Evolutionary conservation across 2,329 filamentous ascomycete genomes (phyloP).

Genomic region (Alternaria brassicae): DNA sequence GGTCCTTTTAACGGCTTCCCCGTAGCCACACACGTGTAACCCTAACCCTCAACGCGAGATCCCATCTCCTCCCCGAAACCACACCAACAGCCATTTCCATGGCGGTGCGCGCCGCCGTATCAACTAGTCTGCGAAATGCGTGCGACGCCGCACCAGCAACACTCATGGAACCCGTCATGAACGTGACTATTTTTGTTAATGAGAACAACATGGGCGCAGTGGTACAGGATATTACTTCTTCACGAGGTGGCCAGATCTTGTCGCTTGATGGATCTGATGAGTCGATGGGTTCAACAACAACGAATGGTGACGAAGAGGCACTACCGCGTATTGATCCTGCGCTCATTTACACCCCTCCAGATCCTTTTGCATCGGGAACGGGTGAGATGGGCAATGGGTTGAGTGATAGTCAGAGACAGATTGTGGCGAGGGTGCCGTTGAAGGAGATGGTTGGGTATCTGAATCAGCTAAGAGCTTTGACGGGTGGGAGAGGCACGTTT

Average conservation of each 20-base stretch:
- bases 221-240: constrained; percentile 79
- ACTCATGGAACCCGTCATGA: constrained; percentile 94
- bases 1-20: constrained; percentile 83
- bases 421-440: constrained; percentile 86
- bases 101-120: constrained; percentile 68
- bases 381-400: constrained; percentile 26
- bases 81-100: constrained; percentile 72
- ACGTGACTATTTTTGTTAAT: constrained; percentile 83
- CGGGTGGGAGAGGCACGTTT: constrained; percentile 80
- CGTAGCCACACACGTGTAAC: constrained; percentile 75
- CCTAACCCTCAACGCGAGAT: constrained; percentile 70
- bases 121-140: constrained; percentile 70
- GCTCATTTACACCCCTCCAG: constrained; percentile 84
- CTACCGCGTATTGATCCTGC: constrained; percentile 67
- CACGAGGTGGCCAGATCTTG: constrained; percentile 75
- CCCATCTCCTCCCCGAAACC: constrained; percentile 71
- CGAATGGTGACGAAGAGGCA: constrained; percentile 34
- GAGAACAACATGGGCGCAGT: constrained; percentile 82
- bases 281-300: constrained; percentile 8
- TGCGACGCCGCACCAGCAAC: constrained; percentile 63
- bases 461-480: constrained; percentile 86
- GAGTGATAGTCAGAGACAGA: constrained; percentile 57
- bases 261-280: constrained; percentile 62
- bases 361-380: constrained; percentile 70
- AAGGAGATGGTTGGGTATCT: constrained; percentile 98